Base-by-base conservation (phyloP, 2,329 filamentous ascomycete genomes). In the Fonsecaea erecta region DNA sequence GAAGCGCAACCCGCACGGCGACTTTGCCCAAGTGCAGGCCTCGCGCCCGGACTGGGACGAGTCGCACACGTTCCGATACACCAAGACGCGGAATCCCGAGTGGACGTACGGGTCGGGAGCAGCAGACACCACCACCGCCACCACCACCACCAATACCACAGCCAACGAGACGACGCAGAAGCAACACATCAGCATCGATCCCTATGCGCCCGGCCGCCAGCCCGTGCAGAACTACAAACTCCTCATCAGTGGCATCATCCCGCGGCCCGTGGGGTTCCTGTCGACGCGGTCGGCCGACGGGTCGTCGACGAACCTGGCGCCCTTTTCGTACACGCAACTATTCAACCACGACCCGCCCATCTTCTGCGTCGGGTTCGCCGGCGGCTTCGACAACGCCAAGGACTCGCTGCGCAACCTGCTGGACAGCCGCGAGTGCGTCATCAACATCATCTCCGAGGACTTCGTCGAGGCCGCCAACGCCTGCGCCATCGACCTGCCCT, bases 381-480 rank as follows among this genome's bases (percentile, higher is more conserved):
- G 84, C 1, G 83, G 84, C 1, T 79, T 83, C 61, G 81, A 84
- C 24, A 77, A 80, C 3, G 86, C 89, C 21, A 97, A 97, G 77
- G 93, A 97, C 77, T 88, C 90, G 40, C 80, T 96, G 60, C 83
- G 82, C 72, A 96, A 96, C 75, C 79, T 97, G 63, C 73, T 84
- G 8, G 90, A 90, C 40, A 88, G 85, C 0, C 80, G 84, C 52
- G 92, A 97, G 80, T 94, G 91, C 78, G 86, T 88, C 64, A 88
- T 97, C 80, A 97, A 95, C 79, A 91, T 97, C 74, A 91, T 97
- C 74, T 88, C 85, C 8, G 93, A 97, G 79, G 85, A 88, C 74
- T 96, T 89, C 74, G 74, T 95, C 73, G 93, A 97, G 81, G 93
- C 93, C 0, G 93, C 93, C 54, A 97, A 97, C 77, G 83, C 88